Base-by-base conservation (phyloP, 768 basidiomycete genomes). In the Boletus pseudopeckii region DNA sequence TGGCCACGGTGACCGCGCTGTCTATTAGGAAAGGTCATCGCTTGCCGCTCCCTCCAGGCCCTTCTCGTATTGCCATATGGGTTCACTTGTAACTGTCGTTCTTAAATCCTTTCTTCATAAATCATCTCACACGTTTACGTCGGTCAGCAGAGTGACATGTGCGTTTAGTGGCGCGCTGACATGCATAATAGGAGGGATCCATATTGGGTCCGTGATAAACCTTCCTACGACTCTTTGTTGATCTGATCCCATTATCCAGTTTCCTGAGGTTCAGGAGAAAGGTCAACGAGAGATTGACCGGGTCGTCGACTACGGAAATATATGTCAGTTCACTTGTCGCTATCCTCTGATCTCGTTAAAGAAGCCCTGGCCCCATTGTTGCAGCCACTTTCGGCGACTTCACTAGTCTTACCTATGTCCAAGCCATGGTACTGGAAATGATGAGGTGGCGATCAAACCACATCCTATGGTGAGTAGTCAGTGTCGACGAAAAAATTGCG, bases 341-440 rank as follows among this genome's bases (percentile, higher is more conserved):
- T 17, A 4, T 24, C 13, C 9, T 37, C 36, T 52, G 15, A 34
- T 11, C 17, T 30, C 18, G 13, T 22, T 38, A 22, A 38, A 15
- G 22, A 47, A 24, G 18, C 18, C 8, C 2, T 18, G 10, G 28
- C 2, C 28, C 2, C n/a, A 4, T 32, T 13, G 10, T 10, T 36
- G 42, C 28, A 52, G 50, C 50, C 18, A 45, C 50, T 38, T 52
- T 52, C 11, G 34, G 43, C 13, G 50, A 45, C 43, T 45, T 52
- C 30, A 11, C 33, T 45, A 18, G 43, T 15, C 50, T 52, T 7
- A 45, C 43, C 18, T 52, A 52, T 45, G 43, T 52, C 22, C 50
- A 52, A 45, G 50, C 50, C 14, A 52, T 52, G 50, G 43, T 52
- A 22, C 37, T 45, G 17, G 50, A 52, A 46, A 52, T 52, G 50